A percentile compares a stretch with the other conserved stretches of the same genome.
Evolutionary conservation across 164 flowering plant genomes (phyloP).

Genomic region (Magnolia kwangsiensis): DNA sequence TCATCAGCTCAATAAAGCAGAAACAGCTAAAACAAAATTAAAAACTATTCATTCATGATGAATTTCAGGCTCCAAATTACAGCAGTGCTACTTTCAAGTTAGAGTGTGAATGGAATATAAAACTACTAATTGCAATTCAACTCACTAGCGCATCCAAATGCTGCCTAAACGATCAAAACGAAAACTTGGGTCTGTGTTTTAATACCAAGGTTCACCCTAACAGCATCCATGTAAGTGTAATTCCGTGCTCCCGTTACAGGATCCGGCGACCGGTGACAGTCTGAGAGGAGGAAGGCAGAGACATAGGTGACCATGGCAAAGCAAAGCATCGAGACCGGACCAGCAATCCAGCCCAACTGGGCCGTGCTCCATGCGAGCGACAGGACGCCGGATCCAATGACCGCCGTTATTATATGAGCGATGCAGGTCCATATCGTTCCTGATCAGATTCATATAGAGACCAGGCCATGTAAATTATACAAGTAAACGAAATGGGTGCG

Average conservation of each 20-base stretch:
- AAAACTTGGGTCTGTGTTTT: conserved; percentile 1
- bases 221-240: conserved; percentile 57
- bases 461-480: conserved; percentile 9
- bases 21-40: too few relatives aligned
- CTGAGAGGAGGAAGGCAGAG: conserved; percentile 48
- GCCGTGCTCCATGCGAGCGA: conserved; percentile 76
- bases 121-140: background rate
- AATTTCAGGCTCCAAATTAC: background rate
- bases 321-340: conserved; percentile 44
- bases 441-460: conserved; percentile 15
- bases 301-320: conserved; percentile 52
- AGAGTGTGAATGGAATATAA: background rate
- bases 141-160: background rate
- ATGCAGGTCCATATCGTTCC: conserved; percentile 64
- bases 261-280: conserved; percentile 54
- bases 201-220: conserved; percentile 46
- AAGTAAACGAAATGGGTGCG: background rate
- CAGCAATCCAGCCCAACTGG: conserved; percentile 79
- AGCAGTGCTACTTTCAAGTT: background rate
- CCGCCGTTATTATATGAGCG: conserved; percentile 80
- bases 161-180: background rate
- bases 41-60: too few relatives aligned
- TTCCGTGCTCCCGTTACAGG: conserved; percentile 50
- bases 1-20: too few relatives aligned
- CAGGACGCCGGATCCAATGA: conserved; percentile 79